Conservation (phyloP, 2,329 filamentous ascomycete genomes). For the Ophiostoma sp. region DNA sequence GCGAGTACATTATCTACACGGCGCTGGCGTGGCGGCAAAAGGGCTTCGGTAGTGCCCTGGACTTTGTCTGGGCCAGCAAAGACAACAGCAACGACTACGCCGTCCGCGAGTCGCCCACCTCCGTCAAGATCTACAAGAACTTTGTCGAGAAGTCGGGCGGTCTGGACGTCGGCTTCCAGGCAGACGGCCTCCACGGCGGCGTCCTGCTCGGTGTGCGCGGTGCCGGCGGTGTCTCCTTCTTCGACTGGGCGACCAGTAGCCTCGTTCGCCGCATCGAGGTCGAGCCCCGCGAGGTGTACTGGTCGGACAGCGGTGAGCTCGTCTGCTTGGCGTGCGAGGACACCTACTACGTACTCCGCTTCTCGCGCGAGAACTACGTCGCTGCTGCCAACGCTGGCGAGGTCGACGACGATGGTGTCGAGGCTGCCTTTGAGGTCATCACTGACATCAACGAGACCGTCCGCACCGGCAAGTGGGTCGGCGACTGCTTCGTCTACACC, state of each 20-base stretch:
- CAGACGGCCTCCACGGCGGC: conserved; percentile 86
- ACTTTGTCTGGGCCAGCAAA: conserved; percentile 96
- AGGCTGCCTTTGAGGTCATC: conserved; percentile 93
- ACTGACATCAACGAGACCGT: conserved; percentile 94
- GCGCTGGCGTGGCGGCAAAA: conserved; percentile 96
- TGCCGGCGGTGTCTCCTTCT: conserved; percentile 91
- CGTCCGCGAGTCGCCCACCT: conserved; percentile 90
- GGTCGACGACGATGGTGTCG: conserved; percentile 87
- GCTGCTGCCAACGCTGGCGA: conserved; percentile 79
- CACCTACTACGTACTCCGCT: conserved; percentile 90
- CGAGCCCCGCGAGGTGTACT: conserved; percentile 76
- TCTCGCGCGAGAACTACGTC: conserved; percentile 83
- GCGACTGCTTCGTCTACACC: conserved; percentile 98
- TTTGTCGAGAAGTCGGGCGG: conserved; percentile 89
- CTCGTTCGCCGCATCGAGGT: conserved; percentile 91
- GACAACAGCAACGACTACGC: conserved; percentile 98
- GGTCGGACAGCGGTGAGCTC: conserved; percentile 94
- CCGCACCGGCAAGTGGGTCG: conserved; percentile 94
- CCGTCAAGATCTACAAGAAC: conserved; percentile 96
- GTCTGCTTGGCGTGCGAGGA: conserved; percentile 93
- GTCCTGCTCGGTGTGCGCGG: conserved; percentile 91
- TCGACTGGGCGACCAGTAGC: conserved; percentile 89
- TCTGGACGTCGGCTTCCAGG: conserved; percentile 91
- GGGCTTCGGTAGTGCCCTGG: conserved; percentile 89
- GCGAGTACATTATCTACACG: conserved; percentile 98